Conservation (phyloP, 768 basidiomycete species). For the Mrakia hoshinonis region DNA sequence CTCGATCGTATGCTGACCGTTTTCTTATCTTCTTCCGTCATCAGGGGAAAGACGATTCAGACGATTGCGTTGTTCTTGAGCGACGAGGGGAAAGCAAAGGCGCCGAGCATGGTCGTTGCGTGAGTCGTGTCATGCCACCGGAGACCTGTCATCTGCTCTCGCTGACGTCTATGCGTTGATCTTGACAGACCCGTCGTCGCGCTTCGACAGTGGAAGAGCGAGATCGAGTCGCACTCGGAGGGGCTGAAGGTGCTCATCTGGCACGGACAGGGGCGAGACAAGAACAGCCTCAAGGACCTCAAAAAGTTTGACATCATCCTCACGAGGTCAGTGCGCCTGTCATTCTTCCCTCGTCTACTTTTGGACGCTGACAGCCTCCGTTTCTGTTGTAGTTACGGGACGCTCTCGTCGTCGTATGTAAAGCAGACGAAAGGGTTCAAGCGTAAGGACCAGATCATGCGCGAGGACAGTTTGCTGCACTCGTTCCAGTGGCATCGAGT, state of each 20-base stretch:
- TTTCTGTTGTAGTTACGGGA: conserved; percentile 51
- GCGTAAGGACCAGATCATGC: conserved; percentile 69
- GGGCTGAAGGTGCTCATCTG: conserved; percentile 60
- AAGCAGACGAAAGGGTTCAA: conserved; percentile 90
- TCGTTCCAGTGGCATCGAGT: conserved; percentile 74
- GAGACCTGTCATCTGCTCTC: not conserved
- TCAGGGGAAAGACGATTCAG: conserved; percentile 61
- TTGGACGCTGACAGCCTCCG: not conserved
- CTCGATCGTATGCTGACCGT: too few relatives aligned
- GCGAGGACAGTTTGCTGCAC: conserved; percentile 75
- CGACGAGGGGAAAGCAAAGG: conserved; percentile 45
- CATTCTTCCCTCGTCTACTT: not conserved
- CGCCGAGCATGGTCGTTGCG: conserved; percentile 84
- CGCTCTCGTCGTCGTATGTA: conserved; percentile 83
- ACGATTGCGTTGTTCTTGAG: conserved; percentile 82
- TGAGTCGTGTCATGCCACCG: conserved; percentile 6
- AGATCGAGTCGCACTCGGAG: conserved; percentile 72
- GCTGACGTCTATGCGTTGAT: conserved; percentile 35
- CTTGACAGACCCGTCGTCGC: conserved; percentile 48
- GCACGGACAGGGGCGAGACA: conserved; percentile 72
- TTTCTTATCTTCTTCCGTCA: too few relatives aligned
- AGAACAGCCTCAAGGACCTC: conserved; percentile 53
- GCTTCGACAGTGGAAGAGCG: conserved; percentile 81
- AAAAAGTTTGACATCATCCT: conserved; percentile 82
- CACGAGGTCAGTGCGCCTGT: conserved; percentile 59